Evolutionary conservation across 176 grass and related monocot genomes (phyloP), one percentile per base, ranked within the genome.

Genomic region (Zea luxurians): DNA sequence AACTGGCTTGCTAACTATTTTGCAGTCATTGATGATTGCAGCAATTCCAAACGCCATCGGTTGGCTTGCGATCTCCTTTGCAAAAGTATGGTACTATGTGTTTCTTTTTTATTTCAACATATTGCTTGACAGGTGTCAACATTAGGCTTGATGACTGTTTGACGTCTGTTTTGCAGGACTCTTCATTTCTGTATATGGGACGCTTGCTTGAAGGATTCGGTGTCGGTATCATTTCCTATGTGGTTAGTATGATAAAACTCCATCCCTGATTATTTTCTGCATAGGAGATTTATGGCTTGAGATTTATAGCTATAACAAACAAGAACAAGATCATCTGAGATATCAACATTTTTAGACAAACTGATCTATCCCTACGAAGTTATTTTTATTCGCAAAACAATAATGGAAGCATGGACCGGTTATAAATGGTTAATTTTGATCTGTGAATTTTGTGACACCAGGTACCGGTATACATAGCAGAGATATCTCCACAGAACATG

Each of bases 381-480:
- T 73, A 15, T 49, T 72, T 48, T 72, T 55, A 43, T 27, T 15
- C 1, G 4, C 16, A 9, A 8, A 12, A 17, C 7, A 76, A 47
- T 10, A 11, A 4, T 37, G 43, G 18, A 66, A 18, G 10, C 76
- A 77, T 78, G 60, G 10, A 42, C 10, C 41, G 21, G 17, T 13
- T 72, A 3, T 5, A 58, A 58, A 7, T 2, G 20, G 0, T 10
- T 83, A 73, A 60, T 1, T 67, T 67, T 50, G 13, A 44, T 61
- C 8, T 36, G n/a, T 64, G 17, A 73, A 62, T 71, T 74, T 6
- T 65, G 35, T 85, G 44, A 34, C 78, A 60, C 76, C 66, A 94
- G 91, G 91, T 97, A 52, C 94, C 91, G 54, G 94, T 97, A 37
- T 97, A 97, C 73, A 92, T 94, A 77, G 87, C 94, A 59, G 94